These are phyloP conservation scores for Cystobasidium sp. DNA, from an alignment of 1,284 basidiomycete species.

Conservation along the genomic window DNA sequence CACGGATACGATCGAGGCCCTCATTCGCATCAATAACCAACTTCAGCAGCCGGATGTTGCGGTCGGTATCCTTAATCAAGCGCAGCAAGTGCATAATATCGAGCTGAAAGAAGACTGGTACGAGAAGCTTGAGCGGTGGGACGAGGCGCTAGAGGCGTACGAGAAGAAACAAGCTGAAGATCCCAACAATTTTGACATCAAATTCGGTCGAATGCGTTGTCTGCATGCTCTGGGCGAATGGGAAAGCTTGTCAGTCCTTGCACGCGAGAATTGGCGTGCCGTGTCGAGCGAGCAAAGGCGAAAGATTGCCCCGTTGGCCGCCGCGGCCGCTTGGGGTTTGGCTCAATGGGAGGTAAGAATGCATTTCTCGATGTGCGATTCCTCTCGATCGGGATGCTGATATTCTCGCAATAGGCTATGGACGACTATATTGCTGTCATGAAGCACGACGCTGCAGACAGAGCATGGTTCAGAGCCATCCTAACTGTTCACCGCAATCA, in stretches of 20 bases:
- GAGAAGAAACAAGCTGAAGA: constrained; percentile 75
- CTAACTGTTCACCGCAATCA: constrained; percentile 95
- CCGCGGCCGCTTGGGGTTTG: constrained; percentile 95
- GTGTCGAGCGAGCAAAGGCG: constrained; percentile 82
- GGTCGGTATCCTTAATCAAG: constrained; percentile 88
- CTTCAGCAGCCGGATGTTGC: constrained; percentile 96
- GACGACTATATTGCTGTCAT: constrained; percentile 95
- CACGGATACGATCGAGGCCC: constrained; percentile 79
- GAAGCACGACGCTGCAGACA: constrained; percentile 90
- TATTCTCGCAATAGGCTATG: constrained; percentile 65
- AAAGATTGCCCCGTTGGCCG: constrained; percentile 93
- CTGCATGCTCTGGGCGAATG: constrained; percentile 97
- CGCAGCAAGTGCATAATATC: constrained; percentile 65
- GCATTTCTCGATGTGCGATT: not conserved
- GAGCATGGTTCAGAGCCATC: constrained; percentile 95
- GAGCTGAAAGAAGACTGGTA: constrained; percentile 96
- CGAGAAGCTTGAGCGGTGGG: constrained; percentile 94
- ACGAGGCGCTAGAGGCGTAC: constrained; percentile 87
- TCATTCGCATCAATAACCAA: constrained; percentile 97
- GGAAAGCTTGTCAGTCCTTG: constrained; percentile 85
- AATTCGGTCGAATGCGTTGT: constrained; percentile 90
- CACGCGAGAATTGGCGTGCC: constrained; percentile 83
- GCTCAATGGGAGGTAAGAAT: constrained; percentile 80
- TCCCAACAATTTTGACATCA: constrained; percentile 71
- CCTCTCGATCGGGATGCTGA: not conserved